Evolutionary conservation across 768 basidiomycete species (phyloP).

Genomic region (Rhodotorula babjevae): DNA sequence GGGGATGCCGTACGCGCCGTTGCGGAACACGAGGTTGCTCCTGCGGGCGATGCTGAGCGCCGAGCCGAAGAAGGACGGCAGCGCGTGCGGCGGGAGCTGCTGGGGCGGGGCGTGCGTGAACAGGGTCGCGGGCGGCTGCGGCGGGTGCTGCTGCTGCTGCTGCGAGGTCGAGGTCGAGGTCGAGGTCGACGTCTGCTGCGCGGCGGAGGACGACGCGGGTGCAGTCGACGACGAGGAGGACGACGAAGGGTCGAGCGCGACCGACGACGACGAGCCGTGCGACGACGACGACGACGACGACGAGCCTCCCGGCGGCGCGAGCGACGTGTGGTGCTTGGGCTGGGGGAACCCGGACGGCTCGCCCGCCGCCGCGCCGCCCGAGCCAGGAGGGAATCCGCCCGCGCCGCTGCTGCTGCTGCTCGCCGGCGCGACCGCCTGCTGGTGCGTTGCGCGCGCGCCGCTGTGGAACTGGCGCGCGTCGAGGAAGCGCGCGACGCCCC

Average conservation of each 20-base stretch:
- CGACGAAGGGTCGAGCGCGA: neutral
- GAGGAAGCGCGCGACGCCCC: neutral
- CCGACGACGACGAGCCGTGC: neutral
- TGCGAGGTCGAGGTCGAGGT: too few relatives aligned
- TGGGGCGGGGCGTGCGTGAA: slow-evolving; percentile 31
- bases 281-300: neutral
- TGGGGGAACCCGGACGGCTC: neutral
- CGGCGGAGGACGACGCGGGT: neutral
- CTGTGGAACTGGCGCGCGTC: neutral
- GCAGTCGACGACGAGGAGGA: neutral
- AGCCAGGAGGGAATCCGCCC: neutral
- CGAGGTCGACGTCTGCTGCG: neutral
- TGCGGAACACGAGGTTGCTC: slow-evolving; percentile 59
- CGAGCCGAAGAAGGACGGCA: slow-evolving; percentile 42
- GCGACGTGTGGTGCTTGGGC: slow-evolving; percentile 3
- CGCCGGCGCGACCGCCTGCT: slow-evolving; percentile 9
- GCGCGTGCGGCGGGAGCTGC: slow-evolving; percentile 10
- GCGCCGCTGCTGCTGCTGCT: neutral
- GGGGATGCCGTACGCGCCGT: slow-evolving; percentile 79
- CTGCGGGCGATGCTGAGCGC: slow-evolving; percentile 40
- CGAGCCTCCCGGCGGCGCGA: slow-evolving; percentile 3
- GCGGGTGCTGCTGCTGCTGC: too few relatives aligned
- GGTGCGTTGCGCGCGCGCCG: neutral
- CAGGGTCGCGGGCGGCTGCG: slow-evolving; percentile 46
- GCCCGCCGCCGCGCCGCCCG: too few relatives aligned